Evolutionary conservation across 352 stramenopile species (phyloP), one percentile per base, ranked within the genome.

Genomic region (Globisporangium heterothallicum): DNA sequence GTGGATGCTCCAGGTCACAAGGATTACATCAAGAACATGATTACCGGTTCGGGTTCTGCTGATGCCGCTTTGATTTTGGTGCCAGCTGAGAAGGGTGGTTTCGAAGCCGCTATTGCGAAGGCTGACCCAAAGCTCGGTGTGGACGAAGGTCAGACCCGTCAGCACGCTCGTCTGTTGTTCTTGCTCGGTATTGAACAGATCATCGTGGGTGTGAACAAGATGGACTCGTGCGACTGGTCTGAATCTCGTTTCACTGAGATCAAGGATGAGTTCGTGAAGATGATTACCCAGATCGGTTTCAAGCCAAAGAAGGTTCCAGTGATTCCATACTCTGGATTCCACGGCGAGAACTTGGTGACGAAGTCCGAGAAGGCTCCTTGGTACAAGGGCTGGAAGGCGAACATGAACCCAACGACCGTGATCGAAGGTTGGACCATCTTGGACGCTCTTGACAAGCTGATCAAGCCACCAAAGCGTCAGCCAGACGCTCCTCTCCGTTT

Each of bases 11-110:
- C 97, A 41, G 97, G 96, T 34, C 95, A 99, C 80, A 83, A 94
- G 73, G 96, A 99, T 74, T 99, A 98, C 82, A 99, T 99, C 74
- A 99, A 99, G 91, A 99, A 99, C 77, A 99, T 99, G 96, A 99
- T 99, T 68, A 99, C 96, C 27, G 96, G 96, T 56, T 98, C 96
- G 18, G 98, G 89, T 61, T 96, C 98, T 77, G 96, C 96, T 8
- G 96, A 99, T 81, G 92, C 41, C 1, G 41, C 41, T 46, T 46
- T 46, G 41, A 76, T 99, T 13, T 85, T 99, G 27, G 84, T 99
- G 25, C 86, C 96, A 60, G 92, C 94, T 12, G 82, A 75, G 35
- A 70, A 91, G 46, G 86, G 88, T 72, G 95, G 90, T 52, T 98
- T 98, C 78, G 95, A 99, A 67, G 88, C 78, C 57, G 96, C 94